phyloP scores from a whole-genome alignment of 805 yeast species.

The Zygosaccharomyces bisporus region DNA sequence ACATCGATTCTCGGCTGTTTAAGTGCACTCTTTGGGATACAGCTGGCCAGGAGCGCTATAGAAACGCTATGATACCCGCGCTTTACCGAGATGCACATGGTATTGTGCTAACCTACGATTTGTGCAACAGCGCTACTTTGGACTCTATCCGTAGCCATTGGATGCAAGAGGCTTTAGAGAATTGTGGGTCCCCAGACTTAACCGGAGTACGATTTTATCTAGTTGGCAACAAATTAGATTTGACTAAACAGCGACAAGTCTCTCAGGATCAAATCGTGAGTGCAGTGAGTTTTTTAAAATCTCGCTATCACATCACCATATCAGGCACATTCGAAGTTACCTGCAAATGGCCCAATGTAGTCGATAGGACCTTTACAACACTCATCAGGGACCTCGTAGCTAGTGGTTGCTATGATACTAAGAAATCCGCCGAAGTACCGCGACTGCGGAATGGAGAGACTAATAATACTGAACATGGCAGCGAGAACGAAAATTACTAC shows the following conservation, averaged over 20 bases:
- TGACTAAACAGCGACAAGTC: conserved; percentile 37
- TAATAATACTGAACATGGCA: conserved; percentile 2
- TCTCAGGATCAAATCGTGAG: conserved; percentile 39
- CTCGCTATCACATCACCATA: conserved; percentile 34
- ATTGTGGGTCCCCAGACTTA: conserved; percentile 28
- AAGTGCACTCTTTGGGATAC: conserved; percentile 49
- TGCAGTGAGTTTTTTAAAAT: conserved; percentile 33
- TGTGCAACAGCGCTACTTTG: conserved; percentile 39
- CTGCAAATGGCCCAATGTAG: conserved; percentile 41
- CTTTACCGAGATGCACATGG: conserved; percentile 47
- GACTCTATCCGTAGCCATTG: conserved; percentile 40
- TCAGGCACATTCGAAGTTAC: conserved; percentile 46
- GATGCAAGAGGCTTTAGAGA: conserved; percentile 42
- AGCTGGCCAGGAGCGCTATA: conserved; percentile 49
- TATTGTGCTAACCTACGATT: conserved; percentile 43
- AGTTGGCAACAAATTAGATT: conserved; percentile 46
- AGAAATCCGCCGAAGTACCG: conserved; percentile 5
- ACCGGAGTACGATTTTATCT: conserved; percentile 39
- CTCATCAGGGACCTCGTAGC: conserved; percentile 42
- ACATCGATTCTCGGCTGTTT: conserved; percentile 43
- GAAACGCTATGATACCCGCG: conserved; percentile 44
- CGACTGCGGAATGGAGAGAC: not conserved
- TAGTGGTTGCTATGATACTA: conserved; percentile 38
- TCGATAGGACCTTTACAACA: conserved; percentile 38
- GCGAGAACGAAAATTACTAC: not conserved